Base-by-base conservation (phyloP, 2,329 filamentous ascomycete genomes). In the Phialocephala sp. region DNA sequence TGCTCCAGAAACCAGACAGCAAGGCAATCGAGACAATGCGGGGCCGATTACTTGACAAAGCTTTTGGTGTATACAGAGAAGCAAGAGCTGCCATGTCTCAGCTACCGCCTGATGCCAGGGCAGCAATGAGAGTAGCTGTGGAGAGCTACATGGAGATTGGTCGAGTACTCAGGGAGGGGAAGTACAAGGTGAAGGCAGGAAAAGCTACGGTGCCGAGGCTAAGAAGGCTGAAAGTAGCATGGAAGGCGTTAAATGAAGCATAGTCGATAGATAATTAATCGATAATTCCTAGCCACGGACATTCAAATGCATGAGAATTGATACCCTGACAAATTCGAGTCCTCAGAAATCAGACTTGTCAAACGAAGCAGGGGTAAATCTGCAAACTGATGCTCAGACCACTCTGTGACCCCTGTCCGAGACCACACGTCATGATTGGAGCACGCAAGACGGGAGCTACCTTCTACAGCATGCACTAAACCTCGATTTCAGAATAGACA, bases 131-230 rank as follows among this genome's bases (percentile, higher is more conserved):
- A 14, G 89, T 91, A 5, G 89, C 89, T 0, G 88, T 92, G 0
- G 89, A 92, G 76, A 91, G 88, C 69, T 92, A 92, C 73, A 90
- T 92, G 85, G 89, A 91, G 74, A 92, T 92, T 74, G 90, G 88
- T 15, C 78, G 88, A 50, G 85, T 89, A n/a, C 73, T 91, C 32
- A 77, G 60, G 27, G 70, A 72, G 58, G 66, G 80, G 22, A 78
- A 80, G 9, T 81, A 80, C 66, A 70, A 75, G 36, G 76, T 82
- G 4, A 82, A 79, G 64, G 78, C 72, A 45, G 78, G 78, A 6
- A 76, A 74, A 59, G 80, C 81, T 2, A 83, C 80, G 9, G 80
- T 84, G 18, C 80, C 81, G 1, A 80, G 78, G 63, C 66, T 74
- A 55, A 77, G 80, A 72, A 80, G 88, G 66, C 72, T 89, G 32